Conservation (phyloP, 176 grass and related monocot genomes). For the Oryza australiensis region DNA sequence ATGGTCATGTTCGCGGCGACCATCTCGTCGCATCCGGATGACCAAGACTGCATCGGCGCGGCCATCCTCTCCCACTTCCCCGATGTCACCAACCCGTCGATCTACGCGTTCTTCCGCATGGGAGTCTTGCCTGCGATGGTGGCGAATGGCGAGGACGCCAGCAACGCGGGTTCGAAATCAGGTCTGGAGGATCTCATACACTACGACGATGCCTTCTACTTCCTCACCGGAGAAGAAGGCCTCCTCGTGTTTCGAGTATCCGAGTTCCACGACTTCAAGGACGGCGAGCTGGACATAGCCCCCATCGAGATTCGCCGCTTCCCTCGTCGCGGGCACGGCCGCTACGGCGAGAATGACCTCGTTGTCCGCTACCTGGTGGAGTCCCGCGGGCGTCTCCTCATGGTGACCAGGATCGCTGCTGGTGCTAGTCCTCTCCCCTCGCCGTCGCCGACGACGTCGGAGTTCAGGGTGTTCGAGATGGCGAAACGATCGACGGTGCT, state of each 20-base stretch:
- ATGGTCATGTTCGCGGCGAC: not conserved
- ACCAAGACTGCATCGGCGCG: not conserved
- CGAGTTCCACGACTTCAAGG: not conserved
- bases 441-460: not conserved
- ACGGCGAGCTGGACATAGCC: not conserved
- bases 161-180: not conserved
- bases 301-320: not conserved
- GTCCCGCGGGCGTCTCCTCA: not conserved
- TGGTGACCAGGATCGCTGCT: not conserved
- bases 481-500: not conserved
- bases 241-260: not conserved
- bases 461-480: not conserved
- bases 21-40: not conserved
- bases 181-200: not conserved
- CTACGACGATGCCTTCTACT: not conserved
- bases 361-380: not conserved
- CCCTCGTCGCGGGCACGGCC: not conserved
- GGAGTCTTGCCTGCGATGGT: not conserved
- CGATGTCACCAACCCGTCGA: not conserved
- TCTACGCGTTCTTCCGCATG: not conserved
- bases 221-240: not conserved
- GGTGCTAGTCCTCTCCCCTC: not conserved
- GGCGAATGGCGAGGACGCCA: no score
- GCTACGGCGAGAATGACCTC: not conserved
- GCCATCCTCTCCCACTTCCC: not conserved